Base-by-base conservation (phyloP, 2,329 filamentous ascomycete species). In the Pseudogymnoascus verrucosus region DNA sequence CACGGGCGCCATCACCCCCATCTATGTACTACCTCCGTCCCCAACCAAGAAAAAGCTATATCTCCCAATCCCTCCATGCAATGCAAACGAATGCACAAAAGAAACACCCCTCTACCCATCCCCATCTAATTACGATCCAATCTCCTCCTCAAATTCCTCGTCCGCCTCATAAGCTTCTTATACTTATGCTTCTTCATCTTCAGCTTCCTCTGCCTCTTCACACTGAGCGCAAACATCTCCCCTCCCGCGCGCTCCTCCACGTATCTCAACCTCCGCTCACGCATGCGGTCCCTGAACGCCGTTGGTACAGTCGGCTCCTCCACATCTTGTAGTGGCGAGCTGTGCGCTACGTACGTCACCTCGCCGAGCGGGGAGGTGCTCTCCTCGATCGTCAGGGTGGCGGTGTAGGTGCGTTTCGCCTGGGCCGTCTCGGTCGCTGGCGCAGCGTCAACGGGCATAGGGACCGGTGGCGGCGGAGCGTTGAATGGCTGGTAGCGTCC, bases 111-210 rank as follows among this genome's bases (percentile, higher is more conserved):
- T 39, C 36, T n/a, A 39, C 14, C 8, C 19, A 23, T 44, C 40
- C 42, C 42, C 62, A 60, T 70, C 69, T 74, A 74, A 66, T 71
- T 73, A 64, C 72, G 70, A 67, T 74, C 73, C 66, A 74, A 68
- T 61, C 93, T 96, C 74, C 92, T 87, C 74, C 93, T 88, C 80
- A 92, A 77, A 75, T 91, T 93, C 76, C 93, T 86, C 73, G 93
- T 97, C 77, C 87, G 85, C 82, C 89, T 90, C 90, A 96, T 92
- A 70, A 98, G 82, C 86, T 99, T 99, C 92, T 97, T 98, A 79
- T 96, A 96, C 87, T 99, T 99, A 85, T 98, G 93, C 86, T 98
- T 99, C 90, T 99, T 99, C 93, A 99, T 99, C 86, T 92, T 96
- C 73, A 97, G 80, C 80, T 95, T 96, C 74, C 92, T 83, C 78